Base-by-base conservation (phyloP, 2,329 filamentous ascomycete species). In the Penicillium sp. region DNA sequence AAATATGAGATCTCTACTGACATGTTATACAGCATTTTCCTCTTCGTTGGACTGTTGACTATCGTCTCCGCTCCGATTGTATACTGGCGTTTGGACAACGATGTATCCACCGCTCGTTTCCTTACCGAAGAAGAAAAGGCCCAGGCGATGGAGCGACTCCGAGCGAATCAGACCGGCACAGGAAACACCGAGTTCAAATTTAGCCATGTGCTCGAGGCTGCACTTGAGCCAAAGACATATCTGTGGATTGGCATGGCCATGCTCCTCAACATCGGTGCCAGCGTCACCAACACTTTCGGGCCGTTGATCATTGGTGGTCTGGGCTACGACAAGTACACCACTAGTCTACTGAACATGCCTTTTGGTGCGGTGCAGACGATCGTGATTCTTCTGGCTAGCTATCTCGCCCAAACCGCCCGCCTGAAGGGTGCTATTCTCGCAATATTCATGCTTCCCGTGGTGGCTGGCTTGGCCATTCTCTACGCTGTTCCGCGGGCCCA, bases 291-390 rank as follows among this genome's bases (percentile, higher is more conserved):
- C 69, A 86, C 83, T 1, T 90, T 90, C 59, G 87, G 87, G 0
- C 86, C 87, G 0, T 75, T 89, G 8, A 88, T 90, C 57, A 72
- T 90, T 4, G 77, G 76, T 7, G 85, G 86, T 0, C 79, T 90
- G 1, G 85, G 86, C 0, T 88, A 84, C 61, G 81, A 86, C 70
- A 82, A 83, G 55, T 84, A 82, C 71, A 77, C 67, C 2, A 84
- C 86, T 0, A 85, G 83, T 4, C 75, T 90, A 4, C 79, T 90
- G 17, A 89, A 88, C 69, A 89, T 90, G 63, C 88, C 88, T 0
- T 89, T 89, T 60, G 87, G 87, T 1, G 82, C 81, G 0, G 71
- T 89, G 5, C 87, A 90, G 70, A 78, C 84, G 35, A 68, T 86
- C 8, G 76, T 87, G 50, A 87, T 90, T 58, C 72, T 90, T 2